phyloP scores from a whole-genome alignment of 257 asterid species.

The Catharanthus roseus region DNA sequence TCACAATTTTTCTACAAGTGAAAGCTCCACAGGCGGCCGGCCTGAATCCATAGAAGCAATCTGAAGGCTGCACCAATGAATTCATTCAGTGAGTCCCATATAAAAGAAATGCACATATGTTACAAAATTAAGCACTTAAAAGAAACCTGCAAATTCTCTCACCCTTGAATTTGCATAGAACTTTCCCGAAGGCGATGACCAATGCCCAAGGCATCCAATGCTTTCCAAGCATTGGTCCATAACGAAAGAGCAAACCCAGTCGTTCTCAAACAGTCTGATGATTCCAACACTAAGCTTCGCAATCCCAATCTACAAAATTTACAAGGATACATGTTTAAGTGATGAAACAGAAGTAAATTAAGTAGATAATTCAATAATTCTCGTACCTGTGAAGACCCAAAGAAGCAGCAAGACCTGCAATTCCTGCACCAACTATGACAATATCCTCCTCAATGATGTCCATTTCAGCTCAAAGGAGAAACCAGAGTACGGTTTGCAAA shows the following conservation, averaged over 20 bases:
- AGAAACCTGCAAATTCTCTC: not conserved
- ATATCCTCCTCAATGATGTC: constrained; percentile 29
- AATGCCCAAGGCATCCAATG: constrained; percentile 66
- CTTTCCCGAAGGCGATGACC: constrained; percentile 48
- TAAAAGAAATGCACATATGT: not conserved
- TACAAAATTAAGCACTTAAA: no score
- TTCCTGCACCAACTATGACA: constrained; percentile 60
- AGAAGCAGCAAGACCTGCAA: constrained; percentile 58
- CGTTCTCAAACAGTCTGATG: constrained; percentile 52
- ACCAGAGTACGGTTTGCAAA: not conserved
- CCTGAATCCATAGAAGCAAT: constrained; percentile 36
- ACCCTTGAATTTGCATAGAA: constrained; percentile 48
- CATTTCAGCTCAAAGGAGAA: not conserved
- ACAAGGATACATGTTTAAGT: not conserved
- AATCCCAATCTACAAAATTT: constrained; percentile 48
- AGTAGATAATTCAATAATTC: not conserved
- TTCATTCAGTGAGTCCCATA: not conserved
- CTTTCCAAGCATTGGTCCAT: constrained; percentile 81
- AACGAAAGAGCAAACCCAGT: constrained; percentile 62
- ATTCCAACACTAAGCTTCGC: constrained; percentile 62
- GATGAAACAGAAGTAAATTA: not conserved
- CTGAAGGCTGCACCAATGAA: constrained; percentile 33
- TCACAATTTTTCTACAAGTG: constrained; percentile 28
- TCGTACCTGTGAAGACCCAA: constrained; percentile 65
- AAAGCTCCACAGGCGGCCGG: constrained; percentile 17